phyloP scores from a whole-genome alignment of 805 yeast genomes.

The Nakazawaea ambrosiae region DNA sequence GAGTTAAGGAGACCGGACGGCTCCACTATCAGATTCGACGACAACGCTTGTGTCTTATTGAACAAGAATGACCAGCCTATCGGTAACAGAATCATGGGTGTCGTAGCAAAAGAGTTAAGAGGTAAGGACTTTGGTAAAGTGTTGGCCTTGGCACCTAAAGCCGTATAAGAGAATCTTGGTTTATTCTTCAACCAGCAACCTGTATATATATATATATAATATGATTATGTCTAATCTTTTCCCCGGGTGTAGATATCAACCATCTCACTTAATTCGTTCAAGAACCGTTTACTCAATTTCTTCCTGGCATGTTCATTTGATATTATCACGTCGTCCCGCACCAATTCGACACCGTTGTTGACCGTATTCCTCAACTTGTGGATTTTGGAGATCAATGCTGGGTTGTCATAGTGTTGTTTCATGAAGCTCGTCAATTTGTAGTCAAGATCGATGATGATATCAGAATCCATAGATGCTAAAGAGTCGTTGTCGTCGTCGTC shows the following conservation, averaged over 20 bases:
- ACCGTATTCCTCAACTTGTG: too few relatives aligned
- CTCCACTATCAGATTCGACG: slow-evolving; percentile 79
- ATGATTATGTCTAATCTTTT: too few relatives aligned
- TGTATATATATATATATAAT: background rate
- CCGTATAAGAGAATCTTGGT: slow-evolving; percentile 30
- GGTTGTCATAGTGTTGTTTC: background rate
- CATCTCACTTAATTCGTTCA: too few relatives aligned
- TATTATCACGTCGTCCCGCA: too few relatives aligned
- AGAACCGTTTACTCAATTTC: too few relatives aligned
- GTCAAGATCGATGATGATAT: background rate
- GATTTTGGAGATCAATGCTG: too few relatives aligned
- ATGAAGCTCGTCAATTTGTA: background rate
- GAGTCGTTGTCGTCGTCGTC: background rate
- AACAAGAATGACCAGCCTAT: slow-evolving; percentile 88
- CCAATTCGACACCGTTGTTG: too few relatives aligned
- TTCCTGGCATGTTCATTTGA: too few relatives aligned
- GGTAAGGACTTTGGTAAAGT: slow-evolving; percentile 80
- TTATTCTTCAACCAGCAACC: too few relatives aligned
- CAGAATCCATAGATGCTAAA: background rate
- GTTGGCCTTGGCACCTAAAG: slow-evolving; percentile 86
- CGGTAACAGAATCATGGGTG: slow-evolving; percentile 87
- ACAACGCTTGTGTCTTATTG: slow-evolving; percentile 92
- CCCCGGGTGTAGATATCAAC: background rate
- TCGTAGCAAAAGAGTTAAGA: slow-evolving; percentile 85
- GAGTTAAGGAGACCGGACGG: slow-evolving; percentile 80